Evolutionary conservation across 2,329 filamentous ascomycete genomes (phyloP), one percentile per base, ranked within the genome.

Genomic region (Plectosphaerella plurivora): DNA sequence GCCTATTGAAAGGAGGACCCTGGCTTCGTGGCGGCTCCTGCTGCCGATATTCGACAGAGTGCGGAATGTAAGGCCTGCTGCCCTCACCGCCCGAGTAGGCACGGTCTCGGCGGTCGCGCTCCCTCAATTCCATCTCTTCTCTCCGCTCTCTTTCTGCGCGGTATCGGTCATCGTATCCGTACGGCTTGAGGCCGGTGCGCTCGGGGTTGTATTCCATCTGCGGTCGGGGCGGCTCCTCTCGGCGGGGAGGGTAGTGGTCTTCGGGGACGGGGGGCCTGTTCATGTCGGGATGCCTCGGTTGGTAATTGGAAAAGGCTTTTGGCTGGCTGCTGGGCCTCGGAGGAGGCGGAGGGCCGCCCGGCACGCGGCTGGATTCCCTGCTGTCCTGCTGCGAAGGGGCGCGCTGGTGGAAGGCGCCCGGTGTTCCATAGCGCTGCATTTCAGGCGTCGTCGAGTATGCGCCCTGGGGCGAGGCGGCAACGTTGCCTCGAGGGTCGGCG

Each of bases 361-460:
- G 52, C 22, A 66, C 61, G n/a, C 68, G 63, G n/a, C 58, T 58
- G 10, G 63, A 54, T 42, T 77, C 73, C 55, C 72, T 67, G 48
- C 67, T 65, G 49, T 79, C 75, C 20, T 84, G 70, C 14, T 73
- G 68, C 41, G 77, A 78, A 2, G 76, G 74, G 4, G 75, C 76
- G 37, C 79, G 73, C 45, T 74, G 74, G 46, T 73, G 68, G 57
- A 82, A 86, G 11, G 72, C 68, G 51, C 83, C 80, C 1, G 83
- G 81, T 3, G 83, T 86, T 35, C 78, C 74, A 58, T 82, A 86
- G 54, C 81, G 76, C 55, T 78, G 76, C 16, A 79, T 64, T 57
- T 84, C 83, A 24, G 81, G 82, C 0, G 82, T 84, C 3, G 81
- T 80, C 7, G 71, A 73, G 57, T 80, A 81, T 39, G 73, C 66